Base-by-base conservation (phyloP, 352 stramenopile genomes). In the Pythium chondricola region DNA sequence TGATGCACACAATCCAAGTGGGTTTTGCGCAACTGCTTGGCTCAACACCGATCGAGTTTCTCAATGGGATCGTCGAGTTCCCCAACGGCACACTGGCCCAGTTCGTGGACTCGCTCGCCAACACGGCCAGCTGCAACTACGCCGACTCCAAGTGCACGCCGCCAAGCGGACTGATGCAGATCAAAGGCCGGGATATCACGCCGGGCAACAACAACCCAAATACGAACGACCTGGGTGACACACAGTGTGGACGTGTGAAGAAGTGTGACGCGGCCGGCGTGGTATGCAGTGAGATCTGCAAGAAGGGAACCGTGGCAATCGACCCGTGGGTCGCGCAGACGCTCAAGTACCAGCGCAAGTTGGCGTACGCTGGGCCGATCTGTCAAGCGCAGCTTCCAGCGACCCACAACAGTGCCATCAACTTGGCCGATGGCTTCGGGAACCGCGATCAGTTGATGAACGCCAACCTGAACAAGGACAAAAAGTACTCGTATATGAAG, bases 361-460 rank as follows among this genome's bases (percentile, higher is more conserved):
- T 78, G 16, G 75, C 81, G 13, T 92, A 89, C 60, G 65, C 60
- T 21, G 61, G 77, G 43, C 69, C 74, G n/a, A 67, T 93, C 22
- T 94, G 83, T 58, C 72, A 68, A 37, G 70, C 79, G 30, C 69
- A 85, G 29, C 56, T 91, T 8, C 66, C 71, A 0, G 83, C 57
- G 2, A 83, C 78, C 8, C 83, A 94, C 61, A 94, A 94, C 57
- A 85, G 69, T 25, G 80, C 65, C 11, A 92, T 79, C 25, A 86
- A 74, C 25, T 44, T 73, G n/a, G 74, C 75, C 0, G 64, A 73
- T 44, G 81, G 78, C 16, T 90, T 85, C 43, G 77, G 76, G 35
- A 79, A 86, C 45, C 74, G 81, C 51, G 78, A 89, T 54, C 81
- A 92, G 52, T 63, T 92, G 9, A 71, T 83, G 30, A 77, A 87